These are phyloP conservation scores for Podospora comata DNA, from an alignment of 495 filamentous ascomycete genomes.

Conservation along the genomic window DNA sequence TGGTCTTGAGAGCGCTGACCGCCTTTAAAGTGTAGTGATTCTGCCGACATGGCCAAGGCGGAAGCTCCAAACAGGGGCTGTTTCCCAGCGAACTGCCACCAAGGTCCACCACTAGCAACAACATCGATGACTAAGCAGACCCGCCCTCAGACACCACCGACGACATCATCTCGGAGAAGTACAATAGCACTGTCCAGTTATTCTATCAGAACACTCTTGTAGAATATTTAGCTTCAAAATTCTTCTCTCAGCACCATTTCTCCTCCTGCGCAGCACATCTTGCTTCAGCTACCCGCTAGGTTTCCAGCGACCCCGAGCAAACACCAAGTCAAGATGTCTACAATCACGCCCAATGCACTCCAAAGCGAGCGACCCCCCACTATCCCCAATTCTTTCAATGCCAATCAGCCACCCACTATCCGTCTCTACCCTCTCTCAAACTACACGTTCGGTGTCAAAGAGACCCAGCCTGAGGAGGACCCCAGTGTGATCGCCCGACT, in stretches of 20 bases:
- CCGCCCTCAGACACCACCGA: not conserved
- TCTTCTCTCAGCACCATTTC: not conserved
- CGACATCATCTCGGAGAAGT: not conserved
- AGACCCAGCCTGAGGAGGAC: conserved; percentile 96
- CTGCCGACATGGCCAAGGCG: not conserved
- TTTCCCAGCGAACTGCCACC: not conserved
- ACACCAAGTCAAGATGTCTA: conserved; percentile 59
- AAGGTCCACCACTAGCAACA: not conserved
- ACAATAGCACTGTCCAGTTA: not conserved
- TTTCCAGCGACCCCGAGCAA: not conserved
- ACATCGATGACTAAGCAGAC: not conserved
- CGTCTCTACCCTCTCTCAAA: conserved; percentile 94
- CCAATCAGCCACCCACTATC: conserved; percentile 84
- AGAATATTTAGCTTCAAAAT: not conserved
- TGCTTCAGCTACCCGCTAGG: not conserved
- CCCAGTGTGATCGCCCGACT: conserved; percentile 89
- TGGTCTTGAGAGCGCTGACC: not conserved
- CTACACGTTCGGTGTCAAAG: conserved; percentile 98
- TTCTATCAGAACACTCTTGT: not conserved
- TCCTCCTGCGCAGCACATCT: not conserved
- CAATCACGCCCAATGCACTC: conserved; percentile 63
- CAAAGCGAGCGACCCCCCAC: conserved; percentile 75
- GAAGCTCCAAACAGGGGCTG: not conserved
- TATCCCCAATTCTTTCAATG: conserved; percentile 77
- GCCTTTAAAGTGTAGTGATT: not conserved